Base-by-base conservation (phyloP, 768 basidiomycete genomes). In the Gelatoporia subvermispora region DNA sequence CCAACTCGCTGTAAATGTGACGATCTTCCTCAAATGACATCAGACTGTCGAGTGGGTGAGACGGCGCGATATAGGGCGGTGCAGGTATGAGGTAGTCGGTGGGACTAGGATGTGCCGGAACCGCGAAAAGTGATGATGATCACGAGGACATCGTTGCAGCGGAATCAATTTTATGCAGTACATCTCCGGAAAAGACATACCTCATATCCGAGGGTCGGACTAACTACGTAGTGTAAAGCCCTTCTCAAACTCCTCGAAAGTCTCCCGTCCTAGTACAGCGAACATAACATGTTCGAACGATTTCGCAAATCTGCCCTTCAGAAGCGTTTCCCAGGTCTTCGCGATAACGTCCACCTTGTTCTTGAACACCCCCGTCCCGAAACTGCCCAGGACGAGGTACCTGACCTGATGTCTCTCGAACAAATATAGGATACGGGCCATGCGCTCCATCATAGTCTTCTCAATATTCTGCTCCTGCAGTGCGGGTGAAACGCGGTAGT, bases 311-410 rank as follows among this genome's bases (percentile, higher is more conserved):
- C 79, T 68, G 23, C 80, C 76, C 3, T 65, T 65, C 38, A 89
- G 64, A 23, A 86, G 64, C 45, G 86, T 79, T 39, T 72, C 76
- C 82, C 87, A 90, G 38, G 83, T 72, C 28, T 62, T 66, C 4
- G 83, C 85, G 15, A 89, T 73, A 43, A 73, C 67, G 36, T 65
- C 60, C 20, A 86, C 75, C 28, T 74, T 68, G 64, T 90, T 90
- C 47, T 70, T 71, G 65, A 88, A 90, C 2, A 84, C 86, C 2
- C 88, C 87, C 1, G 88, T 88, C 11, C 87, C 87, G 62, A 85
- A 90, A 55, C 81, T 81, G 25, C 88, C 87, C 23, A 90, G 66
- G 0, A 89, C 79, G 41, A 89, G 52, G 55, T 79, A 72, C 59
- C 68, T 72, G 16, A 74, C 76, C 16, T 81, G 79, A 57, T 79